Evolutionary conservation across 768 basidiomycete species (phyloP).

Genomic region (Dioszegia aurantiaca): DNA sequence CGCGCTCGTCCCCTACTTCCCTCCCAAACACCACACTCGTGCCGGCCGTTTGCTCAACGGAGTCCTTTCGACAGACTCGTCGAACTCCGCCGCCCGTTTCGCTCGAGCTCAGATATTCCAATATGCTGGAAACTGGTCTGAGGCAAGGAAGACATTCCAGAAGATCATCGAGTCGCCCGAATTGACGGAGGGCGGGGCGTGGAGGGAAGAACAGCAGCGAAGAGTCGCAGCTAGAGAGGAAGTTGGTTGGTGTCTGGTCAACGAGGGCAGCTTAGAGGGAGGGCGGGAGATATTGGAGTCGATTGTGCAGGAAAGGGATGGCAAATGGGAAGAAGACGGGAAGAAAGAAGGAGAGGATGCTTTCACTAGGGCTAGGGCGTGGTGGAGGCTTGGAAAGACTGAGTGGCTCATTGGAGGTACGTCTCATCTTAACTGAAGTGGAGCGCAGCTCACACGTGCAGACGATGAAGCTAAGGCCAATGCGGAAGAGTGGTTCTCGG

Average conservation of each 20-base stretch:
- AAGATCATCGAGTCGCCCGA: constrained; percentile 56
- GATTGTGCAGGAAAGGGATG: constrained; percentile 42
- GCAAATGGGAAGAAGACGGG: constrained; percentile 47
- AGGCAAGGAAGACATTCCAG: constrained; percentile 65
- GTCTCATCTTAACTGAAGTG: constrained; percentile 1
- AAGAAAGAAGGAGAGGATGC: constrained; percentile 55
- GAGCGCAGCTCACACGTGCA: constrained; percentile 18
- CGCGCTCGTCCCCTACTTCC: constrained; percentile 75
- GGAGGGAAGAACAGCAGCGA: constrained; percentile 5
- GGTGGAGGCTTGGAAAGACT: constrained; percentile 79
- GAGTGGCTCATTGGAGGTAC: constrained; percentile 70
- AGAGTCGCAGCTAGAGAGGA: constrained; percentile 67
- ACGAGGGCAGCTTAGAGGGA: constrained; percentile 50
- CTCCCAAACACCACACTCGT: constrained; percentile 82
- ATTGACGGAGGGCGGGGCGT: constrained; percentile 20
- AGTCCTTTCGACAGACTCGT: constrained; percentile 63
- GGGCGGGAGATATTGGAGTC: constrained; percentile 45
- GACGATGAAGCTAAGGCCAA: constrained; percentile 56
- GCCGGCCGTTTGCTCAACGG: constrained; percentile 73
- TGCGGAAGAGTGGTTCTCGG: constrained; percentile 75
- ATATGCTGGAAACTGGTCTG: constrained; percentile 63
- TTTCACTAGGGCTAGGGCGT: constrained; percentile 68
- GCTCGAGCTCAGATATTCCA: constrained; percentile 72
- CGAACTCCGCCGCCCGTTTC: constrained; percentile 67
- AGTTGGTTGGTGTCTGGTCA: constrained; percentile 75